Percentiles rank a stretch among this genome's conserved stretches.
Evolutionary conservation across 2,329 filamentous ascomycete species (phyloP).

Genomic region (Colletotrichum sp.): DNA sequence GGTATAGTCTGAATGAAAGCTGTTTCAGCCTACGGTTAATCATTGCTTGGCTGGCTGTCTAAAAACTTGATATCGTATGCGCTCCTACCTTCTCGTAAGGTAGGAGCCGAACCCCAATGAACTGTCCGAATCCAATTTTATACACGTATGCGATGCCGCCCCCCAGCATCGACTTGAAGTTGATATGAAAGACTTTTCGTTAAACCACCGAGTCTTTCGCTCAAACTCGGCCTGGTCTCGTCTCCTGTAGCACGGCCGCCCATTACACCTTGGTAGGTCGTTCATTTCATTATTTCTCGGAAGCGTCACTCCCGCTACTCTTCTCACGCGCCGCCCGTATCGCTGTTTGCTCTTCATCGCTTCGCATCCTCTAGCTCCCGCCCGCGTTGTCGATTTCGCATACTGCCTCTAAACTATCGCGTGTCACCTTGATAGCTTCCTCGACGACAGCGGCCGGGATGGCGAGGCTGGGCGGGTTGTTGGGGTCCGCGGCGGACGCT

Average conservation of each 20-base stretch:
- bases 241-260: not conserved
- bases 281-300: not conserved
- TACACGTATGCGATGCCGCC: not conserved
- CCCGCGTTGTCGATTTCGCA: slow-evolving; percentile 37
- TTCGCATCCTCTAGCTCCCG: not conserved
- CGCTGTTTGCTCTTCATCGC: not conserved
- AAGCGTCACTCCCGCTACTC: not conserved
- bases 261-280: not conserved
- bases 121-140: not conserved
- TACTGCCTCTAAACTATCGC: slow-evolving; percentile 61
- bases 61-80: slow-evolving; percentile 1
- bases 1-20: not conserved
- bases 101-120: not conserved
- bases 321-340: not conserved
- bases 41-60: not conserved
- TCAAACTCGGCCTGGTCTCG: not conserved
- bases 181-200: not conserved
- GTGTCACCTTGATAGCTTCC: slow-evolving; percentile 64
- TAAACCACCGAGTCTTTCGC: not conserved
- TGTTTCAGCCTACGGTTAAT: not conserved
- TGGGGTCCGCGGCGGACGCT: slow-evolving; percentile 19
- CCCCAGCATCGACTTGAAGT: not conserved
- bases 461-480: slow-evolving; percentile 48
- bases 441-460: slow-evolving; percentile 65
- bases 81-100: not conserved